phyloP scores from a whole-genome alignment of 2,329 filamentous ascomycete genomes.

The Phoma sp. region DNA sequence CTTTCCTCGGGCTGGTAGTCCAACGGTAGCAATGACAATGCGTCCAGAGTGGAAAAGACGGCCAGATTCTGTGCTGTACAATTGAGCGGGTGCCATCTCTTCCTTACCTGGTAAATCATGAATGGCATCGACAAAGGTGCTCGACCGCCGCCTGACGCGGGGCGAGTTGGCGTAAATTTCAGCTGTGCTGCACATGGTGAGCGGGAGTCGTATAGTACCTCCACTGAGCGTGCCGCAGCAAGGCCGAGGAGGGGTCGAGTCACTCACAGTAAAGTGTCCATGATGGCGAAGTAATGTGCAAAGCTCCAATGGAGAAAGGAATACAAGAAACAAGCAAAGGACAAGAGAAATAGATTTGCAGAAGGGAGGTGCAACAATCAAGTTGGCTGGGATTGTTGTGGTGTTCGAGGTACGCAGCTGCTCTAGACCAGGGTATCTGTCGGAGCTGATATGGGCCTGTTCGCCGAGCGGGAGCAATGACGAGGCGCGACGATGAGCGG shows the following conservation, averaged over 20 bases:
- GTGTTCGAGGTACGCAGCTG: constrained; percentile 23
- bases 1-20: constrained; percentile 91
- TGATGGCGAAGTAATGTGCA: constrained; percentile 37
- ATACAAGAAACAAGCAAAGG: constrained; percentile 12
- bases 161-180: constrained; percentile 91
- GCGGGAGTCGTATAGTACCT: constrained; percentile 8
- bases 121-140: constrained; percentile 95
- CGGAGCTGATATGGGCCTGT: constrained; percentile 24
- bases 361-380: not conserved
- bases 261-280: constrained; percentile 69
- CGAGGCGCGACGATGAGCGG: constrained; percentile 24
- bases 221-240: constrained; percentile 1
- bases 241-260: constrained; percentile 24
- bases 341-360: not conserved
- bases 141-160: constrained; percentile 88
- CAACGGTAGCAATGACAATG: constrained; percentile 97
- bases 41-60: constrained; percentile 95
- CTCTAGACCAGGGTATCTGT: constrained; percentile 18
- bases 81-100: constrained; percentile 89
- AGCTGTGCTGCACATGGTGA: constrained; percentile 68
- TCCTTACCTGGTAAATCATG: constrained; percentile 86
- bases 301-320: not conserved
- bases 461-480: constrained; percentile 29
- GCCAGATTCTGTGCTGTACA: constrained; percentile 98
- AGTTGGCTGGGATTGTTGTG: constrained; percentile 18